A percentile compares a stretch with the other conserved stretches of the same genome.
These are phyloP conservation scores for Citrus mangshanensis DNA, from an alignment of 345 rosid species.

Conservation along the genomic window DNA sequence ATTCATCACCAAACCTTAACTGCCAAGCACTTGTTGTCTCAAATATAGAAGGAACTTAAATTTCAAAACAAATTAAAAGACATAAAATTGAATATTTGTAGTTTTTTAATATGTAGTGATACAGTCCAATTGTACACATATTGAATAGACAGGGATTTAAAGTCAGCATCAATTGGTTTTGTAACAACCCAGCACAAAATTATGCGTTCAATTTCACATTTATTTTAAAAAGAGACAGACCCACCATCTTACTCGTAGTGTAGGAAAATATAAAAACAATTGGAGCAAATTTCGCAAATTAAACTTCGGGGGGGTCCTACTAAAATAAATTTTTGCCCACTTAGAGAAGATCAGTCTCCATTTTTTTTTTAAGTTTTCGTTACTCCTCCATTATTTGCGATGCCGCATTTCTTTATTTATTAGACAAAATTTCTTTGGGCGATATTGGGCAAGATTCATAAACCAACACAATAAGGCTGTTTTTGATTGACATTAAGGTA, in stretches of 20 bases:
- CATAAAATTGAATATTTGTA: neutral
- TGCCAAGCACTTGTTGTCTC: neutral
- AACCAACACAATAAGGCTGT: neutral
- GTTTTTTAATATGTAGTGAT: no score
- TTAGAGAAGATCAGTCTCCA: neutral
- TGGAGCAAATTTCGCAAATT: neutral
- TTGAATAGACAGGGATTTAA: neutral
- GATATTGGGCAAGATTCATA: neutral
- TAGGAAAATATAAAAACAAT: no score
- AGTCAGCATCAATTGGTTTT: neutral
- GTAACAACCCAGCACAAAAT: neutral
- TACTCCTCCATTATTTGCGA: neutral
- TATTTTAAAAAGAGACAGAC: neutral
- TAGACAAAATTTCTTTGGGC: no score
- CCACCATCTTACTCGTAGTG: neutral
- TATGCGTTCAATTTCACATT: neutral
- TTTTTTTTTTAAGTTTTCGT: neutral
- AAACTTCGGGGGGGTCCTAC: neutral
- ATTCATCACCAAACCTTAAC: neutral
- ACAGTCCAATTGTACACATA: neutral
- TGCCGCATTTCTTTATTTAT: no score
- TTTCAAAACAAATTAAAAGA: neutral
- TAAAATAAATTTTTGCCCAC: neutral
- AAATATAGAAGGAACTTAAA: neutral
- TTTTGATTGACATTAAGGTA: no score